Evolutionary conservation across 768 basidiomycete species (phyloP).

Genomic region (Lyophyllum decastes): DNA sequence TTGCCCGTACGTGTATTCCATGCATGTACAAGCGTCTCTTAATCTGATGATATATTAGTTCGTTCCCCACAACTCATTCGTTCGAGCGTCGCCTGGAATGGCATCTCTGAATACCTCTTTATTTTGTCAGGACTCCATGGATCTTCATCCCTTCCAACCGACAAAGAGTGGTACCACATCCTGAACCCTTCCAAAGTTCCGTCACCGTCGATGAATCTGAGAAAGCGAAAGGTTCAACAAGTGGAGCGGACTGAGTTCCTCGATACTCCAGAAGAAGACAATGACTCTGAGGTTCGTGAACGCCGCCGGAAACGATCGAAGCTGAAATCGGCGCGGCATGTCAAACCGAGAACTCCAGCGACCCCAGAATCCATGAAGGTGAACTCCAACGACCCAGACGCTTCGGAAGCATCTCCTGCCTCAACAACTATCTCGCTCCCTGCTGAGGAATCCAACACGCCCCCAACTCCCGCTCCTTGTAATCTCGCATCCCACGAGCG

Average conservation of each 20-base stretch:
- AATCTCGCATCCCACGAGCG: neutral
- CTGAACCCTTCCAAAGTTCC: slow-evolving; percentile 32
- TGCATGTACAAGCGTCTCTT: neutral
- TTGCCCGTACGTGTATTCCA: slow-evolving; percentile 47
- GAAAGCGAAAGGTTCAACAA: slow-evolving; percentile 34
- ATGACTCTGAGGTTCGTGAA: slow-evolving; percentile 27
- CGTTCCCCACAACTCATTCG: slow-evolving; percentile 39
- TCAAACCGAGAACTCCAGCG: slow-evolving; percentile 5
- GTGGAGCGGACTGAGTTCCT: slow-evolving; percentile 24
- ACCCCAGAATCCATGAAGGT: slow-evolving; percentile 8
- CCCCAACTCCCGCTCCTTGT: neutral
- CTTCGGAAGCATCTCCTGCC: slow-evolving; percentile 3
- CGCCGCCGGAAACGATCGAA: slow-evolving; percentile 29
- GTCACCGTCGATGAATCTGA: slow-evolving; percentile 29
- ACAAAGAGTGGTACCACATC: slow-evolving; percentile 32
- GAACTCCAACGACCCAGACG: neutral
- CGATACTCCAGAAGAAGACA: slow-evolving; percentile 24
- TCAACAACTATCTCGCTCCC: slow-evolving; percentile 1
- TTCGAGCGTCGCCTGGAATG: slow-evolving; percentile 45
- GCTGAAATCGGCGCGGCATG: slow-evolving; percentile 9
- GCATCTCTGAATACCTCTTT: slow-evolving; percentile 38
- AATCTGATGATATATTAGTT: slow-evolving; percentile 25
- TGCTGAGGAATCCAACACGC: neutral
- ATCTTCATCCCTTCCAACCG: slow-evolving; percentile 28
- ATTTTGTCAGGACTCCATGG: slow-evolving; percentile 36